Conservation (phyloP, 805 yeast genomes). For the Candida quercuum region DNA sequence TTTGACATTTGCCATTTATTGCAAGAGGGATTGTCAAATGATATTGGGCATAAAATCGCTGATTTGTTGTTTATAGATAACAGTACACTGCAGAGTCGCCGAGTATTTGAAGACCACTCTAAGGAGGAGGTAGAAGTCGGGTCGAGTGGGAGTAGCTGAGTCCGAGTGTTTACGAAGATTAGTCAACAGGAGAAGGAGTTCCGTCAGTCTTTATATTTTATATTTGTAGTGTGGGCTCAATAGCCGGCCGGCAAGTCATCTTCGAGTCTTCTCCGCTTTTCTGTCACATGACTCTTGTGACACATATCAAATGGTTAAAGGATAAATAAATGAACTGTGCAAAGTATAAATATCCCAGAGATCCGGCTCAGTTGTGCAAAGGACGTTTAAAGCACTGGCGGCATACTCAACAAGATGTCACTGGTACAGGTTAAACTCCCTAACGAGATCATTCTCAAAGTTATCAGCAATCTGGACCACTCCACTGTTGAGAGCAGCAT, state of each 20-base stretch:
- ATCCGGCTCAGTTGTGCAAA: background rate
- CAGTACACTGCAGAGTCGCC: background rate
- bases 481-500: background rate
- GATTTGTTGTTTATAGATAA: background rate
- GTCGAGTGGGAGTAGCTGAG: background rate
- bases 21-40: conserved; percentile 1
- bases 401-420: too few relatives aligned
- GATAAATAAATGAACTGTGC: too few relatives aligned
- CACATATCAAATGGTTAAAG: too few relatives aligned
- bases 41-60: background rate
- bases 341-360: too few relatives aligned
- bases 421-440: background rate
- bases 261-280: too few relatives aligned
- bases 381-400: too few relatives aligned
- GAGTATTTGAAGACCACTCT: background rate
- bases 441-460: background rate
- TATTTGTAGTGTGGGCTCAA: too few relatives aligned
- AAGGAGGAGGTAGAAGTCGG: background rate
- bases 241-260: too few relatives aligned
- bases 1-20: background rate
- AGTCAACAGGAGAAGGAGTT: too few relatives aligned
- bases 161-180: background rate
- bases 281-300: too few relatives aligned
- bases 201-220: too few relatives aligned
- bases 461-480: background rate